phyloP scores from a whole-genome alignment of 345 rosid genomes.

The Sonneratia caseolaris region DNA sequence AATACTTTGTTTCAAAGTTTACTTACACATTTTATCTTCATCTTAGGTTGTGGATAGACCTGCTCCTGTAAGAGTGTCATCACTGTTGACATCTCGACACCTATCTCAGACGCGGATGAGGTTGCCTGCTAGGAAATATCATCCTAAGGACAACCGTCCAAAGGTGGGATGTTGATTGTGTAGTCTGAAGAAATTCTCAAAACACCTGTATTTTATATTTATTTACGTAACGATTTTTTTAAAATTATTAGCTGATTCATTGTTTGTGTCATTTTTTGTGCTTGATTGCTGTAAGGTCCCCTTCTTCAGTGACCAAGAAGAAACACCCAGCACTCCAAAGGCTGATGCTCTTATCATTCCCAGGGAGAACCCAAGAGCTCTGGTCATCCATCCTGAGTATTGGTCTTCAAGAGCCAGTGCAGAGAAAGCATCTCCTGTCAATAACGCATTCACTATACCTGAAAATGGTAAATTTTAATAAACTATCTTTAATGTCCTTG shows the following conservation, averaged over 20 bases:
- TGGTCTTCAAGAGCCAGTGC: conserved; percentile 40
- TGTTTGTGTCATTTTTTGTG: not conserved
- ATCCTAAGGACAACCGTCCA: conserved; percentile 52
- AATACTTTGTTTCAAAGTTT: not conserved
- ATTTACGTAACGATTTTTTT: not conserved
- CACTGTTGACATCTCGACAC: conserved; percentile 73
- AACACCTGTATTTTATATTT: not conserved
- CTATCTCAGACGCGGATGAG: conserved; percentile 60
- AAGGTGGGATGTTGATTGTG: conserved; percentile 35
- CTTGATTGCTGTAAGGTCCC: conserved; percentile 52
- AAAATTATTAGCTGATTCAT: not conserved
- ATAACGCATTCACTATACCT: conserved; percentile 22
- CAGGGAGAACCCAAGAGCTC: conserved; percentile 87
- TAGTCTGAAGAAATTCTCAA: not conserved
- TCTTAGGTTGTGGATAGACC: conserved; percentile 75
- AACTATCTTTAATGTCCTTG: conserved; percentile 15
- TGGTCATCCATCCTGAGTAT: conserved; percentile 64
- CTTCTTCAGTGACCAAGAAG: conserved; percentile 75
- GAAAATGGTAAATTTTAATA: conserved; percentile 42
- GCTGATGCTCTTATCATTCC: conserved; percentile 84
- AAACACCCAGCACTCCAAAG: conserved; percentile 69
- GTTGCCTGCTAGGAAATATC: conserved; percentile 72
- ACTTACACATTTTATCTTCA: not conserved
- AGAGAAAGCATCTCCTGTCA: conserved; percentile 39
- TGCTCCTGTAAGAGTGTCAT: conserved; percentile 63